A percentile compares a stretch with the other conserved stretches of the same genome.
These are phyloP conservation scores for Cyberlindnera subsufficiens DNA, from an alignment of 805 yeast species.

Conservation along the genomic window DNA sequence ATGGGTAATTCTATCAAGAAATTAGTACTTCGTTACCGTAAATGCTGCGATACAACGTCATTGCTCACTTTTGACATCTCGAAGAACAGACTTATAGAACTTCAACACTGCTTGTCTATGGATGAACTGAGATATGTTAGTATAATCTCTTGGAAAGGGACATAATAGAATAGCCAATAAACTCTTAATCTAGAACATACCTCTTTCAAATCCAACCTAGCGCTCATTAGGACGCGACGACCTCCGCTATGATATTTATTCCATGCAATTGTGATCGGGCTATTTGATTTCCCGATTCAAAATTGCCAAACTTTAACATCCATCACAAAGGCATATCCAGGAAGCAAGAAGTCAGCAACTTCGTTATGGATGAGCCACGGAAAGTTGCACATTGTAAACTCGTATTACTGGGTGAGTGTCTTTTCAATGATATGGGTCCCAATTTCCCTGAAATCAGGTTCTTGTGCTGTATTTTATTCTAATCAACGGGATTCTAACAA, in stretches of 20 bases:
- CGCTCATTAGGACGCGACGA: background rate
- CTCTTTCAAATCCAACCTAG: background rate
- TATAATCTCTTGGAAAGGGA: conserved; percentile 2
- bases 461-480: background rate
- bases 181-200: background rate
- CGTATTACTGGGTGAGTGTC: conserved; percentile 44
- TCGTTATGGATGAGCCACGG: background rate
- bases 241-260: background rate
- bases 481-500: background rate
- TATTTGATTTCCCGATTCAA: no score
- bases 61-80: conserved; percentile 10
- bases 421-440: background rate
- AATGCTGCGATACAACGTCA: no score
- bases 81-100: conserved; percentile 9
- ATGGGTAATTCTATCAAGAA: conserved; percentile 4
- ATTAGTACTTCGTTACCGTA: background rate
- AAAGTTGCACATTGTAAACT: conserved; percentile 48
- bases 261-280: no score
- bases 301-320: no score
- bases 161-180: no score
- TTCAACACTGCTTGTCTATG: conserved; percentile 11
- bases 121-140: conserved; percentile 9
- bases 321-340: no score
- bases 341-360: no score
- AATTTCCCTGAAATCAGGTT: background rate